Evolutionary conservation across 495 filamentous ascomycete genomes (phyloP).

Genomic region (Talaromyces borbonicus): DNA sequence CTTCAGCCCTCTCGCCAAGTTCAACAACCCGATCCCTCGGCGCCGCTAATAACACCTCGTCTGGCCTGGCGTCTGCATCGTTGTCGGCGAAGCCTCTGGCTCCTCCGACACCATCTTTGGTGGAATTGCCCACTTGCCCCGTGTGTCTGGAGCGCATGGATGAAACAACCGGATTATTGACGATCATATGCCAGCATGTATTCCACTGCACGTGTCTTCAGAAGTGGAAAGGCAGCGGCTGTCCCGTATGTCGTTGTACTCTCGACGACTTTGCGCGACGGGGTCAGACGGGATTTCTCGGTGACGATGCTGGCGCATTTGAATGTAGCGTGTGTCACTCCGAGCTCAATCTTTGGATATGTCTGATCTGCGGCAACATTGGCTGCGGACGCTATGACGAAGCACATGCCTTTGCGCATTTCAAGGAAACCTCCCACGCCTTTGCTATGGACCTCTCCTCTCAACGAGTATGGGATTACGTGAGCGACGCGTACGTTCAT

Average conservation of each 20-base stretch:
- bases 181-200: constrained; percentile 94
- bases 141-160: constrained; percentile 98
- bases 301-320: constrained; percentile 32
- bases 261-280: constrained; percentile 41
- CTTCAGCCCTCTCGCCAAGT: constrained; percentile 35
- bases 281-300: constrained; percentile 17
- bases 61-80: constrained; percentile 39
- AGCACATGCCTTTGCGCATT: constrained; percentile 90
- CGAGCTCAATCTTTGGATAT: constrained; percentile 81
- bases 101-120: constrained; percentile 78
- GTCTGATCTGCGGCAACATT: constrained; percentile 85
- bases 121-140: constrained; percentile 91
- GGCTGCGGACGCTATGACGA: constrained; percentile 91
- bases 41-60: constrained; percentile 32
- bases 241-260: constrained; percentile 90
- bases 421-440: constrained; percentile 76
- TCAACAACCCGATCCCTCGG: constrained; percentile 24
- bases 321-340: constrained; percentile 68
- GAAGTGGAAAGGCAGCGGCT: constrained; percentile 91
- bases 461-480: constrained; percentile 97
- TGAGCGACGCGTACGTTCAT: constrained; percentile 89
- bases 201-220: constrained; percentile 96
- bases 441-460: constrained; percentile 89
- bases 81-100: constrained; percentile 73
- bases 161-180: constrained; percentile 87